Evolutionary conservation across 345 rosid species (phyloP), one percentile per base, ranked within the genome.

Genomic region (Gossypium longicalyx): DNA sequence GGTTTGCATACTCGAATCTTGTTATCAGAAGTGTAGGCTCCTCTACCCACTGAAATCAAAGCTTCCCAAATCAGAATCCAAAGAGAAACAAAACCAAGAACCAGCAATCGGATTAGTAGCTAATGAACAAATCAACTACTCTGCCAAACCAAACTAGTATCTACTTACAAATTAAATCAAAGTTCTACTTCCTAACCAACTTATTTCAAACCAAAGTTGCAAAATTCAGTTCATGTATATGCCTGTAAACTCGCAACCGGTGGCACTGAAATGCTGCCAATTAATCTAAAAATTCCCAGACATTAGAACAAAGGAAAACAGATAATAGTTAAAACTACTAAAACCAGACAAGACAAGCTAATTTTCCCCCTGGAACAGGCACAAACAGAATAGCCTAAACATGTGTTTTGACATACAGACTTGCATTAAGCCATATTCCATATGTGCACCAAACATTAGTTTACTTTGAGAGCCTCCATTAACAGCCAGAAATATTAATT

Each of bases 1-100:
- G 82, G 79, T 94, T 94, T 22, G 98, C 98, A 76, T 94, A 92
- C 89, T 94, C 97, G 67, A 82, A 92, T 44, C 97, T 81, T 9
- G 89, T 92, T 58, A 91, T 76, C 29, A 92, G 83, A 69, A 92
- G 85, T 0, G 91, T 87, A 44, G 98, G 97, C 82, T 94, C 97
- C 87, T 94, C 97, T 70, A 92, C 83, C 98, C 98, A 94, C 97
- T 94, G 86, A 4, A 77, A 84, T 71, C 75, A 83, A 19, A 78
- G 57, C 71, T 44, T 70, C 47, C 76, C 74, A 74, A 7, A 60
- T 75, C 84, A 79, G 57, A 68, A 81, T 53, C 59, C 67, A 76
- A 38, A 70, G 49, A 12, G 59, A 48, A 71, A 47, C 47, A 70
- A 53, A 17, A 64, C 44, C 74, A 47, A 47, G 23, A 77, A 69